Base-by-base conservation (phyloP, 768 basidiomycete genomes). In the Auricularia sp. region DNA sequence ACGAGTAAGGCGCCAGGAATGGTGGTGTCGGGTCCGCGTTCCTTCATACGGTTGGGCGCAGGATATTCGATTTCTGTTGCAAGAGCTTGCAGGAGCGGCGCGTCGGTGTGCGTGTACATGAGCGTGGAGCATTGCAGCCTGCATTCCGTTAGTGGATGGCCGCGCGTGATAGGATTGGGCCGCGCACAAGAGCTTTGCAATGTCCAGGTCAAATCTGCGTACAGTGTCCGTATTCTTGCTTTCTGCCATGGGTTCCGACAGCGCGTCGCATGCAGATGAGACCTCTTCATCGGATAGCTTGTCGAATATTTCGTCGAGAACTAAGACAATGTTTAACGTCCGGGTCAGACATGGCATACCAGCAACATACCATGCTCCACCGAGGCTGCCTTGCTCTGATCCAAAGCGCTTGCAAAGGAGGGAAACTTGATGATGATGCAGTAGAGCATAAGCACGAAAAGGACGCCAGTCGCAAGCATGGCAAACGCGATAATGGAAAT, bases 51-150 rank as follows among this genome's bases (percentile, higher is more conserved):
- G 42, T 65, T 21, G 24, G 61, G 42, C 37, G 29, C 29, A 29
- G 51, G 16, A 36, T 35, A 37, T 62, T 21, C 18, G 62, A 44
- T 5, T 67, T 63, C 5, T 29, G 62, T 65, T 14, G 68, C 65
- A 7, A 69, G 62, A 2, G 68, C 69, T 33, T 66, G 35, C 7
- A 65, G 65, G 4, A 68, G 63, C 16, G 68, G 65, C 21, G 62
- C 58, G 1, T 67, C 67, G 0, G 69, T 69, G 13, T 68, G 68
- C 54, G 69, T 68, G 47, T 70, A 70, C 67, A 68, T 70, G 18
- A 70, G 59, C 3, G 69, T 68, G 8, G 69, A 65, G 39, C 69
- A 70, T 63, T 70, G 69, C 34, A 70, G 61, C 34, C 67, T 66
- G 63, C 34, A 54, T 42, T n/a, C 4, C 24, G 24, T 59, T 35